Base-by-base conservation (phyloP, 1,284 basidiomycete species). In the Tilletia horrida region DNA sequence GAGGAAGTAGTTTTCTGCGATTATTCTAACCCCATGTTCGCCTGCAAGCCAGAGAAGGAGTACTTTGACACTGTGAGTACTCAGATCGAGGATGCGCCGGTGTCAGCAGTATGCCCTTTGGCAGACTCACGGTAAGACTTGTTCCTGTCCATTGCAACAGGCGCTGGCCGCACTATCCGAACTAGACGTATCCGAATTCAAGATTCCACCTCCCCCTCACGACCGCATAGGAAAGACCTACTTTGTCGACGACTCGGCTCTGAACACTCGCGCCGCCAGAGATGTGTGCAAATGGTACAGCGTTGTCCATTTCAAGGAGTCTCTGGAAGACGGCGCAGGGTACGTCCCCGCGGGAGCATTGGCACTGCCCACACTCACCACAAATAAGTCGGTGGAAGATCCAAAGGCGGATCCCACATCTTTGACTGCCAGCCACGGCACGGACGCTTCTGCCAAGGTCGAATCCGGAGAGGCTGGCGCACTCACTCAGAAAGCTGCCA, bases 1-100 rank as follows among this genome's bases (percentile, higher is more conserved):
- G 92, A 94, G 73, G 90, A 87, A 14, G 81, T 93, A 16, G 86
- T 92, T 9, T 94, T 85, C 77, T 94, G 92, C 77, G 88, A 94
- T 82, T 94, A 94, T 73, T 83, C 85, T 8, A 68, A 71, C 21
- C 84, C 86, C 16, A 81, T 89, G 69, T 91, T 94, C 81, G 85
- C 85, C 4, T 93, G 91, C 84, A 94, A 94, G 78, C 92, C 92
- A 9, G 90, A 93, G 67, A 63, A 62, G 23, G 76, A 75, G 62
- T 81, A 72, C 66, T 81, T 76, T 52, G 66, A 69, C 11, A 76
- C 72, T 3, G 63, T 64, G 29, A 47, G 63, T 64, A 6, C 45
- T 11, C 7, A 48, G 8, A 35, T 23, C 40, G 2, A 21, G 23
- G 21, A 52, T 23, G 4, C 27, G 23, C 25, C 45, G 18, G 23